phyloP scores from a whole-genome alignment of 495 filamentous ascomycete species.

The Annulohypoxylon bovei region DNA sequence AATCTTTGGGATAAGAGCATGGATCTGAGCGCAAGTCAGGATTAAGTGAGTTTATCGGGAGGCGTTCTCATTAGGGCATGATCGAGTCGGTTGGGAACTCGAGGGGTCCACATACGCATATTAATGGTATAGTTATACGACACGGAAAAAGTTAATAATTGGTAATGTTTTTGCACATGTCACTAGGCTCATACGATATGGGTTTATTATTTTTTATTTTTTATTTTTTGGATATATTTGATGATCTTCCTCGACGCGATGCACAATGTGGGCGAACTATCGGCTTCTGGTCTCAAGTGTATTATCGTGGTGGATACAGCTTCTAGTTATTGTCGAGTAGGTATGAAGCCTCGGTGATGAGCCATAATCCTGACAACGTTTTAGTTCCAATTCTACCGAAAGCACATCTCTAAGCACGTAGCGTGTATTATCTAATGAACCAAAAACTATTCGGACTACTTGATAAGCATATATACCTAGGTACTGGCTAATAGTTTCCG shows the following conservation, averaged over 20 bases:
- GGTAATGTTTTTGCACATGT: conserved; percentile 24
- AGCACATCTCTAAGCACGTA: too few species aligned
- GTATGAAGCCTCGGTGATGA: not conserved
- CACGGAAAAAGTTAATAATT: conserved; percentile 31
- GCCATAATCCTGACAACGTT: not conserved
- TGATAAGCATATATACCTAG: too few species aligned
- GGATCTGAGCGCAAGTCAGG: conserved; percentile 62
- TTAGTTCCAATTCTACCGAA: not conserved
- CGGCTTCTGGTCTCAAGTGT: not conserved
- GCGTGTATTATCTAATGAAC: too few species aligned
- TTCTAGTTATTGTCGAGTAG: not conserved
- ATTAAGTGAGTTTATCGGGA: conserved; percentile 45
- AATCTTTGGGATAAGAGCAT: conserved; percentile 66
- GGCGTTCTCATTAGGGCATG: conserved; percentile 26
- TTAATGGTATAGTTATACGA: conserved; percentile 5
- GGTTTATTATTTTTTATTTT: not conserved
- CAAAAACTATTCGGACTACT: too few species aligned
- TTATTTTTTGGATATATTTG: not conserved
- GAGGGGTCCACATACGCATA: conserved; percentile 11
- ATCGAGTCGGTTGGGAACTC: conserved; percentile 15
- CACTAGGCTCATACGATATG: not conserved
- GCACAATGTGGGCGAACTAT: not conserved
- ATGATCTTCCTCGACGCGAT: not conserved
- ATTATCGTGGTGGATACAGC: not conserved
- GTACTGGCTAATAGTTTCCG: too few species aligned